phyloP scores from a whole-genome alignment of 306 rosid species.

The Abrus pulchellus region DNA sequence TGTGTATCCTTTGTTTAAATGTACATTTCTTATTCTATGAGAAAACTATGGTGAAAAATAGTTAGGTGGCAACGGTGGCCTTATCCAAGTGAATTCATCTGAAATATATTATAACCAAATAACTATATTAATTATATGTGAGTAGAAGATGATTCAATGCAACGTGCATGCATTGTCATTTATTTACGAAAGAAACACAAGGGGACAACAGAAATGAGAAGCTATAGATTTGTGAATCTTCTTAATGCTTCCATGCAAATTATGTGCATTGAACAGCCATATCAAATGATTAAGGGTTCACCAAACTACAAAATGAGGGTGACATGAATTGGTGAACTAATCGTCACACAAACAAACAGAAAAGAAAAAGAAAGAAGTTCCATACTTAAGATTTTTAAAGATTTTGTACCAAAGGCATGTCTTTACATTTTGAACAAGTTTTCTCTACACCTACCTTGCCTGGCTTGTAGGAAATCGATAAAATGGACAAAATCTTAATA shows the following conservation, averaged over 20 bases:
- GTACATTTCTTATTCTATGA: no score
- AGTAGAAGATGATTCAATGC: background rate
- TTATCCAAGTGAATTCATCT: no score
- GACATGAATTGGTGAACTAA: constrained; percentile 54
- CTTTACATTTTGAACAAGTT: constrained; percentile 28
- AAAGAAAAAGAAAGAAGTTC: background rate
- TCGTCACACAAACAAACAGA: constrained; percentile 40
- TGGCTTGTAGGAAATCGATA: constrained; percentile 34
- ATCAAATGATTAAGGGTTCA: constrained; percentile 60
- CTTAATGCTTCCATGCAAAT: constrained; percentile 47
- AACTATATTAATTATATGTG: no score
- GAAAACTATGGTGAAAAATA: no score
- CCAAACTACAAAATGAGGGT: constrained; percentile 56
- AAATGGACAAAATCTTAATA: background rate
- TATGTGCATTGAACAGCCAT: constrained; percentile 52
- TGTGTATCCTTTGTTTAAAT: no score
- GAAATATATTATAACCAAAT: no score
- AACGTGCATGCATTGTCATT: constrained; percentile 8
- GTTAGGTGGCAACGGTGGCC: no score
- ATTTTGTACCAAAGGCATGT: constrained; percentile 44
- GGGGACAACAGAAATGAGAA: background rate
- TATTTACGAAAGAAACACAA: background rate
- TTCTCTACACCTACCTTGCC: constrained; percentile 46
- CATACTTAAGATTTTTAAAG: background rate
- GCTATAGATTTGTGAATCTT: constrained; percentile 44